Percentiles rank a stretch among this genome's conserved stretches.
Conservation (phyloP, 225 moss, liverwort and hornwort genomes). For the Lunularia cruciata region DNA sequence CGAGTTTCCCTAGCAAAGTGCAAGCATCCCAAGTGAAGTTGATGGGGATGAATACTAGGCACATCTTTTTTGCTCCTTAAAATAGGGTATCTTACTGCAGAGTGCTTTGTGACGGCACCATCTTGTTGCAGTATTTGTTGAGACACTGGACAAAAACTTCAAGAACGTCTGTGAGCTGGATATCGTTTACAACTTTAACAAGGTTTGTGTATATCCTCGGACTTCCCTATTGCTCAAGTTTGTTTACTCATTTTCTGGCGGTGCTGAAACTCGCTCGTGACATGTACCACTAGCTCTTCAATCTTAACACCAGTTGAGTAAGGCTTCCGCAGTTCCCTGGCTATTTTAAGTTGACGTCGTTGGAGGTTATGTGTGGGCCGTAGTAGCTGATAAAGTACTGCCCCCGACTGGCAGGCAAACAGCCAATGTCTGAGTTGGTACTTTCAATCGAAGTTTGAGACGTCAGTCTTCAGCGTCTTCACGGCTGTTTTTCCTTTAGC, state of each 20-base stretch:
- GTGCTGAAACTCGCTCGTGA: not conserved
- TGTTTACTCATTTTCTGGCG: not conserved
- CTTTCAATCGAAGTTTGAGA: conserved; percentile 11
- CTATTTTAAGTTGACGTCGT: not conserved
- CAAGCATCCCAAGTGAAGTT: too few relatives aligned
- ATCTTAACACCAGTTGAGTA: too few relatives aligned
- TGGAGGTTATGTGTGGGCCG: not conserved
- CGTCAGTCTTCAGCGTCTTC: conserved; percentile 24
- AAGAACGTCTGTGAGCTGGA: conserved; percentile 98
- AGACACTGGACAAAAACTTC: conserved; percentile 90
- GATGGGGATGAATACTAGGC: too few relatives aligned
- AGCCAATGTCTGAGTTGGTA: conserved; percentile 19
- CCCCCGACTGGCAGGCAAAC: conserved; percentile 20
- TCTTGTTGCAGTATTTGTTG: conserved; percentile 83
- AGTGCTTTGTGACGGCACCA: not conserved
- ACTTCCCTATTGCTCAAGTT: not conserved
- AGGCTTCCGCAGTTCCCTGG: not conserved
- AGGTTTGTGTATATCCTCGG: conserved; percentile 43
- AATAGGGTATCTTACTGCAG: not conserved
- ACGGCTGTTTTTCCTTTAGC: conserved; percentile 6
- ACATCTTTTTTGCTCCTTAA: not conserved
- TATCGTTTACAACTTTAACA: conserved; percentile 87
- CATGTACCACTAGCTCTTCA: too few relatives aligned
- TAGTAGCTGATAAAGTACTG: conserved; percentile 20
- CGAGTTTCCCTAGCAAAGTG: too few relatives aligned